Conservation (phyloP, 352 stramenopile species). For the Pythium dissotocum region DNA sequence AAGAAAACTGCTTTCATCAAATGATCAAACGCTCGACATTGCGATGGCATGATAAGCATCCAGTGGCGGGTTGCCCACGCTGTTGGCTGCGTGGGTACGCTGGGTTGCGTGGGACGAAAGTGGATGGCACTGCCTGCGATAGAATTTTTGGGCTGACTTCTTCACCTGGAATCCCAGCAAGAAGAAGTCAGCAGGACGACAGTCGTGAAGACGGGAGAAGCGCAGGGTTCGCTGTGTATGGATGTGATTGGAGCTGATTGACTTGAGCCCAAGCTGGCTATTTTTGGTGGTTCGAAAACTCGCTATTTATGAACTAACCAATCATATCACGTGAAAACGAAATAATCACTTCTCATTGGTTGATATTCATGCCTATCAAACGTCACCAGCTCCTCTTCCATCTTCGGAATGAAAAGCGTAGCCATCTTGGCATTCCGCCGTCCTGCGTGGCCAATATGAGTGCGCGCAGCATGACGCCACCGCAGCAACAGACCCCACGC, state of each 20-base stretch:
- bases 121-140: neutral
- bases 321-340: neutral
- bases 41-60: no score
- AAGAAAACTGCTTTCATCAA: neutral
- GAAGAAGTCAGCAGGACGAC: no score
- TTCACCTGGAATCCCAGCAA: neutral
- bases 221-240: no score
- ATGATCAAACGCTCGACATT: no score
- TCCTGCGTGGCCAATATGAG: conserved; percentile 11
- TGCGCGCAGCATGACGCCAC: conserved; percentile 9
- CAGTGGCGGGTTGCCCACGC: no score
- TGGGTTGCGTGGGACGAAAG: neutral
- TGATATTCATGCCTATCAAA: neutral
- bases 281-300: conserved; percentile 1
- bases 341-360: neutral
- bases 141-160: neutral
- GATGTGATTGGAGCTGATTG: neutral
- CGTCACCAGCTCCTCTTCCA: conserved; percentile 1
- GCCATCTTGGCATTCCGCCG: conserved; percentile 17
- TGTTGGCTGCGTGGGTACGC: no score
- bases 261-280: neutral
- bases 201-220: no score
- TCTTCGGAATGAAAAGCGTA: conserved; percentile 13
- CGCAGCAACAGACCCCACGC: neutral
- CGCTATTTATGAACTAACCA: neutral